Evolutionary conservation across 352 stramenopile genomes (phyloP).

Genomic region (Pythium grandisporangium): DNA sequence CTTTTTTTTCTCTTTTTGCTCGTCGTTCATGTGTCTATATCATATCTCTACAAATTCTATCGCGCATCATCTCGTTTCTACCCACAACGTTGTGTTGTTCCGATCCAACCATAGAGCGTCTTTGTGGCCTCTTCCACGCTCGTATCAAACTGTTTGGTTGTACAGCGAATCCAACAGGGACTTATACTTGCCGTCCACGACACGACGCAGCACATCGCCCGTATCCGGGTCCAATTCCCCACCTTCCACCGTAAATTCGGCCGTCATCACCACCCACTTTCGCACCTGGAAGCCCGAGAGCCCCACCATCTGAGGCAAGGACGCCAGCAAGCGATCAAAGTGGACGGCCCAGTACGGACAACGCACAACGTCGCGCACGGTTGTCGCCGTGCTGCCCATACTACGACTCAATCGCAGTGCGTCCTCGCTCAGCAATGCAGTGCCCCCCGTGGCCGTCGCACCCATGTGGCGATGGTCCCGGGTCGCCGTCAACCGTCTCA

Average conservation of each 20-base stretch:
- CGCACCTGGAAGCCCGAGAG: constrained; percentile 57
- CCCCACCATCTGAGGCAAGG: constrained; percentile 26
- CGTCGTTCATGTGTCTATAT: too few relatives aligned
- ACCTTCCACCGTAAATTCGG: constrained; percentile 52
- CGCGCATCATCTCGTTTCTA: too few relatives aligned
- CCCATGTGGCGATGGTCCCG: too few relatives aligned
- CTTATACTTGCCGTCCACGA: constrained; percentile 65
- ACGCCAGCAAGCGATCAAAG: constrained; percentile 55
- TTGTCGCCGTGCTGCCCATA: constrained; percentile 20
- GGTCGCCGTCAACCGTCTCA: too few relatives aligned
- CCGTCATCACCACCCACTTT: constrained; percentile 77
- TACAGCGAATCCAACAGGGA: constrained; percentile 69
- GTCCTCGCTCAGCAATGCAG: constrained; percentile 30
- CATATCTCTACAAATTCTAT: too few relatives aligned
- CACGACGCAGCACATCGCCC: constrained; percentile 42
- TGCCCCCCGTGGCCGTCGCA: not conserved
- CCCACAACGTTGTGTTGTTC: too few relatives aligned
- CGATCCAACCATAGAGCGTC: too few relatives aligned
- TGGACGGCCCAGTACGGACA: constrained; percentile 70
- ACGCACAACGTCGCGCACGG: constrained; percentile 47
- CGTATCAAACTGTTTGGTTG: constrained; percentile 28
- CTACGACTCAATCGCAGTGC: constrained; percentile 15
- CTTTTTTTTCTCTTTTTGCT: too few relatives aligned
- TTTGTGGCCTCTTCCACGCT: too few relatives aligned
- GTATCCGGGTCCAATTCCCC: constrained; percentile 65